Evolutionary conservation across 306 rosid genomes (phyloP).

Genomic region (Leucaena leucocephala): DNA sequence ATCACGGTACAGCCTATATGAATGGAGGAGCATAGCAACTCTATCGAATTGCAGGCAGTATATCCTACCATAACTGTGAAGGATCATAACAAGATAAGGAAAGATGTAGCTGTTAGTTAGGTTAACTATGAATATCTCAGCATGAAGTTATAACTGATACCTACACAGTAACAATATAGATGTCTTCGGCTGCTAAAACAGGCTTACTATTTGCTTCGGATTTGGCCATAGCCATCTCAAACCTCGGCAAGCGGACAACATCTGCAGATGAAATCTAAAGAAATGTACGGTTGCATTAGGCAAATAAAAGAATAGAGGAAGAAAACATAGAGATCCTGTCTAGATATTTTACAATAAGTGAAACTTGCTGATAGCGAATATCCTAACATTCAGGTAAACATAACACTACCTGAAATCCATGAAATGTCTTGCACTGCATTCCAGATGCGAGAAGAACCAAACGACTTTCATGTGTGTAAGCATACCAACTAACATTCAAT

Average conservation of each 20-base stretch:
- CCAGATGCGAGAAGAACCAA: conserved; percentile 98
- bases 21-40: conserved; percentile 94
- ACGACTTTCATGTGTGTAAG: conserved; percentile 98
- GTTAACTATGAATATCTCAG: conserved; percentile 28
- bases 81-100: conserved; percentile 23
- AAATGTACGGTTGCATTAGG: conserved; percentile 46
- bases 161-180: conserved; percentile 83
- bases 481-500: conserved; percentile 85
- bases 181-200: conserved; percentile 87
- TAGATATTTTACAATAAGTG: conserved; percentile 3
- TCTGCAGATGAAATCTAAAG: conserved; percentile 92
- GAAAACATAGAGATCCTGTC: conserved; percentile 24
- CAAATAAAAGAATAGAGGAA: conserved; percentile 17
- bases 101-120: conserved; percentile 24
- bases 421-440: conserved; percentile 95
- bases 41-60: conserved; percentile 96
- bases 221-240: conserved; percentile 96
- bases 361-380: conserved; percentile 16
- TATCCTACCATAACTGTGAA: conserved; percentile 92
- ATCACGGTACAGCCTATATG: conserved; percentile 90
- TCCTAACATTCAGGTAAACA: conserved; percentile 12
- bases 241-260: conserved; percentile 90
- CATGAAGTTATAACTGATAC: conserved; percentile 40
- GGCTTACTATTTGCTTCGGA: conserved; percentile 90
- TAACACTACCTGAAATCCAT: conserved; percentile 85